Conservation (phyloP, 305 asterid species). For the Fraxinus sp. region DNA sequence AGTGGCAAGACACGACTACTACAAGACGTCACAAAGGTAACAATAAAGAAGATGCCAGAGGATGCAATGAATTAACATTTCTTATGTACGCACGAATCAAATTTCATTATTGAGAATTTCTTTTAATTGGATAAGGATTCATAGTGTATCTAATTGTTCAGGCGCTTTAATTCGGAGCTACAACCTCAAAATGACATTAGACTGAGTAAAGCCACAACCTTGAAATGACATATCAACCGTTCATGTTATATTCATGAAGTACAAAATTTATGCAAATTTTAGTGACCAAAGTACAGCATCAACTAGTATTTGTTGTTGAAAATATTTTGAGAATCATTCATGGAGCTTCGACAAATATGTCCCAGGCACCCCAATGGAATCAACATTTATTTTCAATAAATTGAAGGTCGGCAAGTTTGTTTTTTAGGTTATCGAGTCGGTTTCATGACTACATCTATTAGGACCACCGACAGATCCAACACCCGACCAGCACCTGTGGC, state of each 20-base stretch:
- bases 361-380: not conserved
- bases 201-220: not conserved
- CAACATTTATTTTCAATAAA: not conserved
- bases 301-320: not conserved
- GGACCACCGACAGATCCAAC: not conserved
- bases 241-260: not conserved
- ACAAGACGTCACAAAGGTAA: not conserved
- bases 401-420: not conserved
- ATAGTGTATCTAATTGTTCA: not conserved
- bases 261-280: not conserved
- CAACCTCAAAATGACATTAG: not conserved
- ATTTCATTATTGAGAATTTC: not conserved
- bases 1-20: not conserved
- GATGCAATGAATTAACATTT: not conserved
- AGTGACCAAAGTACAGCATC: not conserved
- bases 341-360: not conserved
- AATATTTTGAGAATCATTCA: not conserved
- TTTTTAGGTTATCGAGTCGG: not conserved
- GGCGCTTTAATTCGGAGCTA: not conserved
- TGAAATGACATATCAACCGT: not conserved
- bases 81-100: not conserved
- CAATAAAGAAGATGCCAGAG: not conserved
- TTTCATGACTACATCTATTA: not conserved
- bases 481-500: too few relatives aligned
- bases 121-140: not conserved